A percentile compares a stretch with the other conserved stretches of the same genome.
Evolutionary conservation across 805 yeast genomes (phyloP).

Genomic region (Kregervanrija fluxuum): DNA sequence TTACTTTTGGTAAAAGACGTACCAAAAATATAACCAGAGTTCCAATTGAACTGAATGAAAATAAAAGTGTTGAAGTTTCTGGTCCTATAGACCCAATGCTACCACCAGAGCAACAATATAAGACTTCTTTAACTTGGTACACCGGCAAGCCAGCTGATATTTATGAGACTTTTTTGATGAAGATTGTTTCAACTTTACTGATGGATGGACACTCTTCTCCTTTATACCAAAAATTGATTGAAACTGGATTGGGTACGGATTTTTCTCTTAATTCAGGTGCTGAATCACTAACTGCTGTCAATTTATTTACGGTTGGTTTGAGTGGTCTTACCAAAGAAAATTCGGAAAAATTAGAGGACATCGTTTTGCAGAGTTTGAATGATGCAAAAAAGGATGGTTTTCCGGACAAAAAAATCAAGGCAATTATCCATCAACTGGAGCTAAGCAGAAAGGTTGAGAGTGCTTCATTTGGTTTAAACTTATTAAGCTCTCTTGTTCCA

Average conservation of each 20-base stretch:
- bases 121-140: conserved; percentile 83
- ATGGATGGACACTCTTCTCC: conserved; percentile 93
- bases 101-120: conserved; percentile 61
- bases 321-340: conserved; percentile 57
- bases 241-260: conserved; percentile 77
- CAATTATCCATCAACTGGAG: conserved; percentile 84
- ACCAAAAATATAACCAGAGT: conserved; percentile 26
- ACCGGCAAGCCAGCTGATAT: conserved; percentile 66
- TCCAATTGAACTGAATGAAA: conserved; percentile 40
- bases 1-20: conserved; percentile 45
- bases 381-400: conserved; percentile 39
- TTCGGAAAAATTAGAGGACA: conserved; percentile 40
- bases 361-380: conserved; percentile 40
- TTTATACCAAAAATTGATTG: conserved; percentile 79
- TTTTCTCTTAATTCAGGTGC: conserved; percentile 83
- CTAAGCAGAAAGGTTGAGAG: conserved; percentile 77
- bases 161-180: conserved; percentile 66
- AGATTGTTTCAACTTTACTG: conserved; percentile 60
- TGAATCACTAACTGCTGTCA: conserved; percentile 70
- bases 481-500: conserved; percentile 69
- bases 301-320: conserved; percentile 77
- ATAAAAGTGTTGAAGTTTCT: conserved; percentile 30
- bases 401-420: conserved; percentile 60
- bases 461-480: conserved; percentile 80
- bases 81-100: conserved; percentile 84